A percentile compares a stretch with the other conserved stretches of the same genome.
These are phyloP conservation scores for Alternaria tenuissima DNA, from an alignment of 2,329 filamentous ascomycete genomes.

Conservation along the genomic window DNA sequence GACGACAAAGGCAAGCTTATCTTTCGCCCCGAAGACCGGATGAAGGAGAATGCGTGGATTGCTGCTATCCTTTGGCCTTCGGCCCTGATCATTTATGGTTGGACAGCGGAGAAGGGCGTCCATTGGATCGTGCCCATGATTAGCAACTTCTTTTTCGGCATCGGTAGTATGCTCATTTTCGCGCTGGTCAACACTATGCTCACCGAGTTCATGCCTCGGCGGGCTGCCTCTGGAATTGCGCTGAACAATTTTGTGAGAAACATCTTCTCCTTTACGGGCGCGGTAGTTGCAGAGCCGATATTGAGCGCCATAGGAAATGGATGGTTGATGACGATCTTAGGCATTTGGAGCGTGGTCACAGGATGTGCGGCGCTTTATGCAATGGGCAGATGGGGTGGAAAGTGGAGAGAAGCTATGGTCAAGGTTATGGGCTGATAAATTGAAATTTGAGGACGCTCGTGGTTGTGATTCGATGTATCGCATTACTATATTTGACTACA, in stretches of 20 bases:
- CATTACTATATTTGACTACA: not conserved
- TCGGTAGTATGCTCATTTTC: slow-evolving; percentile 52
- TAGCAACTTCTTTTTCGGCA: slow-evolving; percentile 53
- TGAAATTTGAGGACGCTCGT: not conserved
- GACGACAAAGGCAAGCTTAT: slow-evolving; percentile 48
- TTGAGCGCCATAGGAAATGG: slow-evolving; percentile 50
- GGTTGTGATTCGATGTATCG: not conserved
- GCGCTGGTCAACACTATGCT: slow-evolving; percentile 51
- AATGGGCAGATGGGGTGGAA: slow-evolving; percentile 66
- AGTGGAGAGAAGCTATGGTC: slow-evolving; percentile 73
- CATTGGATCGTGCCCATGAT: slow-evolving; percentile 49
- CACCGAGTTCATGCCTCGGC: slow-evolving; percentile 52
- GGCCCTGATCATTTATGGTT: slow-evolving; percentile 51
- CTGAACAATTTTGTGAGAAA: slow-evolving; percentile 53
- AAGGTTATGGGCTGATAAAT: slow-evolving; percentile 26
- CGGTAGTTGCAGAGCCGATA: slow-evolving; percentile 48
- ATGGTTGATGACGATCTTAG: slow-evolving; percentile 52
- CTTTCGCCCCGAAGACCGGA: slow-evolving; percentile 50
- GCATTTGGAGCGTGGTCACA: slow-evolving; percentile 60
- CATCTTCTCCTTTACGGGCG: slow-evolving; percentile 49
- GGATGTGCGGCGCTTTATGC: slow-evolving; percentile 62
- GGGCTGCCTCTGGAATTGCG: slow-evolving; percentile 48
- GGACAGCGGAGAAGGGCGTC: slow-evolving; percentile 44
- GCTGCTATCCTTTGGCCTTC: slow-evolving; percentile 47
- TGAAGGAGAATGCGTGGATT: slow-evolving; percentile 53